phyloP scores from a whole-genome alignment of 2,329 filamentous ascomycete genomes.

The Diaporthe aspalathi region DNA sequence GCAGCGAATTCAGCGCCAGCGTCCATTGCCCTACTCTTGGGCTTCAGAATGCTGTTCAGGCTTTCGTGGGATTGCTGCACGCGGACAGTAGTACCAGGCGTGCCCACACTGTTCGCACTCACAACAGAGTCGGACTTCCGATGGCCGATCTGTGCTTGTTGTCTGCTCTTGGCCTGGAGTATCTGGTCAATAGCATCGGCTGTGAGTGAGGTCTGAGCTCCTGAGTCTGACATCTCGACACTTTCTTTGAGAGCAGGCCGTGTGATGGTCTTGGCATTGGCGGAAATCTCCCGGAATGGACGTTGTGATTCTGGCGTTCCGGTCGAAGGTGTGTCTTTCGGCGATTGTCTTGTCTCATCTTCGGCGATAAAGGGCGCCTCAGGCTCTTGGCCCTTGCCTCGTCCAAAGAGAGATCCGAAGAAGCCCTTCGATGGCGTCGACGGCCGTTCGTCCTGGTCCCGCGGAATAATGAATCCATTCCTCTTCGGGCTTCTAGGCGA shows the following conservation, averaged over 20 bases:
- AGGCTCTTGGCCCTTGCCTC: slow-evolving; percentile 55
- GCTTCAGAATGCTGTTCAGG: slow-evolving; percentile 55
- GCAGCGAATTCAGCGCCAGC: slow-evolving; percentile 49
- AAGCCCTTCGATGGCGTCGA: slow-evolving; percentile 32
- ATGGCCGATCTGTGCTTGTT: slow-evolving; percentile 46
- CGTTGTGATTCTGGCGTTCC: slow-evolving; percentile 67
- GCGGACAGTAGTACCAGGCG: slow-evolving; percentile 53
- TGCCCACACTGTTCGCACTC: slow-evolving; percentile 42
- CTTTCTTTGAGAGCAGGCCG: slow-evolving; percentile 54
- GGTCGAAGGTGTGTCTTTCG: slow-evolving; percentile 52
- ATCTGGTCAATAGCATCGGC: slow-evolving; percentile 83
- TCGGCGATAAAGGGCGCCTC: slow-evolving; percentile 67
- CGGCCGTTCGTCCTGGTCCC: slow-evolving; percentile 51
- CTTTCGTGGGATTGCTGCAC: slow-evolving; percentile 63
- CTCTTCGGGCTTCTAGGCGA: slow-evolving; percentile 63
- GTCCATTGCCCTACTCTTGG: slow-evolving; percentile 53
- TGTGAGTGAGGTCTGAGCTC: slow-evolving; percentile 87
- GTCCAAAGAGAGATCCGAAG: slow-evolving; percentile 51
- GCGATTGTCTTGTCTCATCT: slow-evolving; percentile 71
- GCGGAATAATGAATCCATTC: slow-evolving; percentile 67
- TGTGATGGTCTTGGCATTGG: slow-evolving; percentile 58
- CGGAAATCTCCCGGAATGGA: slow-evolving; percentile 72
- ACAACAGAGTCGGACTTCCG: slow-evolving; percentile 52
- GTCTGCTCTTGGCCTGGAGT: slow-evolving; percentile 64
- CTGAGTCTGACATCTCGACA: slow-evolving; percentile 71